Conservation (phyloP, 129 eudicot genomes). For the Rutidosis leptorrhynchoides region DNA sequence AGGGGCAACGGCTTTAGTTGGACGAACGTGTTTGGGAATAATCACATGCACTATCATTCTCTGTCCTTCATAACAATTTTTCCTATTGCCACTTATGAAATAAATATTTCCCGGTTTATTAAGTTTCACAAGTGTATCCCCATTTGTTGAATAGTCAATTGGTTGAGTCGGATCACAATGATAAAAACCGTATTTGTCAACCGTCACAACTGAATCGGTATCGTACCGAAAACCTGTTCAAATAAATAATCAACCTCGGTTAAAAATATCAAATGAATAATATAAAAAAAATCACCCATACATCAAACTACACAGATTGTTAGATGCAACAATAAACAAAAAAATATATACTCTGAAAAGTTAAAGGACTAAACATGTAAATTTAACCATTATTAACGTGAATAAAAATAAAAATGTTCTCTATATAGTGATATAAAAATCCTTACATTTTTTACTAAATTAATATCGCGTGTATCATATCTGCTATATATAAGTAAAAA, state of each 20-base stretch:
- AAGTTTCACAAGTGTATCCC: conserved; percentile 30
- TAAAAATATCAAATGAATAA: background rate
- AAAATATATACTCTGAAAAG: too few relatives aligned
- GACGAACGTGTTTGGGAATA: background rate
- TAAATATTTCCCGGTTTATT: conserved; percentile 25
- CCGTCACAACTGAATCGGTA: conserved; percentile 29
- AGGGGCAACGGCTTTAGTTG: conserved; percentile 11
- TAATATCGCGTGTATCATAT: too few relatives aligned
- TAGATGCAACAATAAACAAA: background rate
- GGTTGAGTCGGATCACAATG: conserved; percentile 34
- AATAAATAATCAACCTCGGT: background rate
- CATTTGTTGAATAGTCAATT: conserved; percentile 6
- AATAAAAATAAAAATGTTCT: too few relatives aligned
- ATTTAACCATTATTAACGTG: too few relatives aligned
- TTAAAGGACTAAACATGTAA: too few relatives aligned
- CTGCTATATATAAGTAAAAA: too few relatives aligned
- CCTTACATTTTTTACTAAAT: too few relatives aligned
- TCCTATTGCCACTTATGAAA: conserved; percentile 32
- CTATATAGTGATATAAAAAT: too few relatives aligned
- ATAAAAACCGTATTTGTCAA: conserved; percentile 15
- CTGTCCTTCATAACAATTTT: conserved; percentile 30
- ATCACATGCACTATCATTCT: conserved; percentile 26
- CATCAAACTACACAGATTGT: background rate
- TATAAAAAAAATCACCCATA: background rate
- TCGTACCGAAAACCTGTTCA: conserved; percentile 35